A percentile compares a stretch with the other conserved stretches of the same genome.
Conservation (phyloP, 108 stramenopile genomes). For the Cyclostephanos tholiformis region DNA sequence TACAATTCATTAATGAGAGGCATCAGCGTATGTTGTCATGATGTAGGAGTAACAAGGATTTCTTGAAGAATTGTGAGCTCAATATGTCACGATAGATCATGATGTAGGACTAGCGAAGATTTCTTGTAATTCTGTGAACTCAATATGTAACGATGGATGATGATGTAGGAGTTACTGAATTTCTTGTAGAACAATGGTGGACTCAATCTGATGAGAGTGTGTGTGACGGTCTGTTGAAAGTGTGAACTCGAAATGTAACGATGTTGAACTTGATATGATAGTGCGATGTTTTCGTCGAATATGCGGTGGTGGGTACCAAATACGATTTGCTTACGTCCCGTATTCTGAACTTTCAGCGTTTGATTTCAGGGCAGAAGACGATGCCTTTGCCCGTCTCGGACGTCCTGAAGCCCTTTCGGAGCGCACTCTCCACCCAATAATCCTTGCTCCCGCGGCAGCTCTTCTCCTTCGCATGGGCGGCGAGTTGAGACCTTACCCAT, state of each 20-base stretch:
- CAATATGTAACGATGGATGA: not conserved
- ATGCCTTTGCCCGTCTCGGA: conserved; percentile 20
- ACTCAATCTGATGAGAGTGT: not conserved
- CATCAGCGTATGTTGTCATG: not conserved
- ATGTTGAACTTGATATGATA: not conserved
- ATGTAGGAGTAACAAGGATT: not conserved
- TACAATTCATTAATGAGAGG: not conserved
- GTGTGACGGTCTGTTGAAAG: not conserved
- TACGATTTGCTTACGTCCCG: not conserved
- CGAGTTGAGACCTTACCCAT: conserved; percentile 3
- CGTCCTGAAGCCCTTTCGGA: conserved; percentile 24
- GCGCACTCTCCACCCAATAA: conserved; percentile 31
- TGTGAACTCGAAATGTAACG: not conserved
- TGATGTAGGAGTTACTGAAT: too few species aligned
- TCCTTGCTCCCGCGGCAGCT: conserved; percentile 31
- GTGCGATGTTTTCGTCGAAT: not conserved
- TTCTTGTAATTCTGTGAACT: not conserved
- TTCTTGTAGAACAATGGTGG: too few species aligned
- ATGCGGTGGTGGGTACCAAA: not conserved
- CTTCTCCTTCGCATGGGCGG: conserved; percentile 11
- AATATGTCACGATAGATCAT: not conserved
- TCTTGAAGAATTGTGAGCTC: not conserved
- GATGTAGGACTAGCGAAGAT: not conserved
- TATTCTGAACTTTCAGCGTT: not conserved
- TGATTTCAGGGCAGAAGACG: conserved; percentile 20